These are phyloP conservation scores for Butyriboletus loyo DNA, from an alignment of 768 basidiomycete species.

Conservation along the genomic window DNA sequence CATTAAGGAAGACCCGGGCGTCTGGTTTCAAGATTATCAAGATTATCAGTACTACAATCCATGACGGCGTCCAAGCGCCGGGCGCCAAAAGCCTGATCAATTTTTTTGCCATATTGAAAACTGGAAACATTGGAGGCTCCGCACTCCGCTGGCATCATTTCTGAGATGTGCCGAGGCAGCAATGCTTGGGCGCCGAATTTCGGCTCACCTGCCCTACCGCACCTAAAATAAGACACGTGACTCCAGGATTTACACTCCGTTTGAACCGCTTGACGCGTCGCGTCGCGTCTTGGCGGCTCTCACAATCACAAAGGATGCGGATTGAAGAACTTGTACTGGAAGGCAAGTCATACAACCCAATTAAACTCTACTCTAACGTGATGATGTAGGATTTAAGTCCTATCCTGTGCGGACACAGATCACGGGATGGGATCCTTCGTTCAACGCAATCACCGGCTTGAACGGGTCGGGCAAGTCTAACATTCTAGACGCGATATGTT, in stretches of 20 bases:
- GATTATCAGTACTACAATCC: not conserved
- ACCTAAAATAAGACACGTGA: constrained; percentile 14
- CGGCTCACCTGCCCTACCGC: too few relatives aligned
- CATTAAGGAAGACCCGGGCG: not conserved
- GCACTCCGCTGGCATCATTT: too few relatives aligned
- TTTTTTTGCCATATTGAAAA: constrained; percentile 1
- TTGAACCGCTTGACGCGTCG: constrained; percentile 28
- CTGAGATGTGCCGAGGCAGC: too few relatives aligned
- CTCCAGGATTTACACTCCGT: constrained; percentile 21
- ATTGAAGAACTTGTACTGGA: constrained; percentile 96
- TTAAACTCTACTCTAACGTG: not conserved
- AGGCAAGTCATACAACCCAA: constrained; percentile 40
- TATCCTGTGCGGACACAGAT: constrained; percentile 96
- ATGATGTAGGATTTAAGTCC: constrained; percentile 83
- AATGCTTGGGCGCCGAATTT: too few relatives aligned
- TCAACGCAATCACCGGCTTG: constrained; percentile 97
- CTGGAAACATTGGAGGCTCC: too few relatives aligned
- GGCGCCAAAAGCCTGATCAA: constrained; percentile 1
- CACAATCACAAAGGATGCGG: constrained; percentile 55
- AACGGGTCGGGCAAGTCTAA: constrained; percentile 98
- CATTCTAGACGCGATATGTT: constrained; percentile 98
- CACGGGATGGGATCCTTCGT: constrained; percentile 94
- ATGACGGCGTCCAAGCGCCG: constrained; percentile 12
- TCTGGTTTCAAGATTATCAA: not conserved
- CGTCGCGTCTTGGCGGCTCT: constrained; percentile 22